Base-by-base conservation (phyloP, 1,284 basidiomycete genomes). In the Sporisorium reilianum region DNA sequence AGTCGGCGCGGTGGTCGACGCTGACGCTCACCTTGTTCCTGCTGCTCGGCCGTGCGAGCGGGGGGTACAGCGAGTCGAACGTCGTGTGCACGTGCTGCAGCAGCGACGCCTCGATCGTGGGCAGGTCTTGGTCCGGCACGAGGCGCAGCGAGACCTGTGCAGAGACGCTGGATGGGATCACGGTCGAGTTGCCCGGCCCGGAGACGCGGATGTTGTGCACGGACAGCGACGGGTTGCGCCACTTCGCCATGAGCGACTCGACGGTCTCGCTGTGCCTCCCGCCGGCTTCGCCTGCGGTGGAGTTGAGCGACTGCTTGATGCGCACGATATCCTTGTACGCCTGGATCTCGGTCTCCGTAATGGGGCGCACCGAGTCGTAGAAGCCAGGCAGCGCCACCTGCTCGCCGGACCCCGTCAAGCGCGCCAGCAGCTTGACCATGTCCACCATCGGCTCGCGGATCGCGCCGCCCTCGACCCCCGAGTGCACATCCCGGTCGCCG, bases 381-480 rank as follows among this genome's bases (percentile, higher is more conserved):
- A 99, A 98, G 0, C 89, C 88, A 1, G 94, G 92, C 20, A 99
- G 89, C 20, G 89, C 87, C 10, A 96, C 90, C 20, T 86, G 72
- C 2, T 77, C 77, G 0, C 55, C 64, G 1, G 85, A 86, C 67
- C 91, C 89, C 0, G 90, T 90, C 18, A 98, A 86, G 0, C 89
- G 90, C 0, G 90, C 89, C 9, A 98, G 88, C 6, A 97, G 86
- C 49, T 91, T 90, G 30, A 97, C 88, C 89, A 94, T 93, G 66
- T 97, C 95, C 54, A 91, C 88, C 93, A 97, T 95, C 0, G 95
- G 94, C 85, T 97, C 95, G 5, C 87, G 87, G 1, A 91, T 89
- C 1, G 90, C 91, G 26, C 96, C 96, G 40, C 96, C 96, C 79
- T 97, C 93, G 9, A 98, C 90, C 75, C 96, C 96, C 12, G 93